Base-by-base conservation (phyloP, 1,139 yeast species). In the Citeromyces siamensis region DNA sequence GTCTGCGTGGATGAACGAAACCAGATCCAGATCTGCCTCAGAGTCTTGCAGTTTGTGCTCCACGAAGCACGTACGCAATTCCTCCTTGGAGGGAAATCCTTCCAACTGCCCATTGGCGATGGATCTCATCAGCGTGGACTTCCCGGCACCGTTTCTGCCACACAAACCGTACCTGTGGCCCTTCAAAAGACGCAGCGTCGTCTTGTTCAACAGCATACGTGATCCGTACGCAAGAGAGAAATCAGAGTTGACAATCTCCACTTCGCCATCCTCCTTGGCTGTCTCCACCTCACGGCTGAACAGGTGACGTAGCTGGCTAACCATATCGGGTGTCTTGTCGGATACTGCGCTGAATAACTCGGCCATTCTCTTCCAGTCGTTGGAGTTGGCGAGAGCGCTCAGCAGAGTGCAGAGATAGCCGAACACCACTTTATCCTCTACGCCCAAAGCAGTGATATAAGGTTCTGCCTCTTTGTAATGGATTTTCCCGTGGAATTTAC, bases 91-190 rank as follows among this genome's bases (percentile, higher is more conserved):
- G 31, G 98, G 98, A 75, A 90, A 90, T 5, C 98, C 98, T 62
- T 90, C 98, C 46, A 90, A 72, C 64, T 90, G 95, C 41, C 97
- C 98, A 55, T 85, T 85, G 40, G 95, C 85, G 52, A 90, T 90
- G 28, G 98, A 83, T 60, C 98, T 75, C 97, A 90, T 88, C 52
- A 90, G 68, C 14, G 98, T 90, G 13, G 96, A 85, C 60, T 90
- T 90, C 66, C 98, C 98, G 41, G 96, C 96, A 71, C 98, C 98
- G 58, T 90, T 90, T 62, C 97, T 75, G 53, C 98, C 98, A 68
- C 96, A 86, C 45, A 90, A 72, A 65, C 98, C 98, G 55, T 90
- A 90, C 59, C 98, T 75, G 60, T 84, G 96, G 49, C 98, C 98
- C 64, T 88, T 86, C 51, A 83, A 67, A 42, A 90, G 70, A 53